phyloP scores from a whole-genome alignment of 2,329 filamentous ascomycete species.

The Ascochyta lentis region DNA sequence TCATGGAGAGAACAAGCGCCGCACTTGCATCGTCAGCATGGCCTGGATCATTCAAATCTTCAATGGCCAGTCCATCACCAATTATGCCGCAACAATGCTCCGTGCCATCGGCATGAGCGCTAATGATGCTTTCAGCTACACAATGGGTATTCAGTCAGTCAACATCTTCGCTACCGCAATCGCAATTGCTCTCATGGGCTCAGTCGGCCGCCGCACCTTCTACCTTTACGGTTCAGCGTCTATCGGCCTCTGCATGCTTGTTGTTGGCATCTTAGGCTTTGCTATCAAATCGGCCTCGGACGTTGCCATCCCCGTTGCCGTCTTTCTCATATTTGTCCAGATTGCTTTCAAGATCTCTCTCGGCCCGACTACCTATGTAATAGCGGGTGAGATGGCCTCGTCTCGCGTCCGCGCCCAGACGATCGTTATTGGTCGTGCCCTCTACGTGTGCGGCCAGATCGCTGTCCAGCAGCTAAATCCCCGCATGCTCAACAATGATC shows the following conservation, averaged over 20 bases:
- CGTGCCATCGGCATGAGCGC: slow-evolving; percentile 34
- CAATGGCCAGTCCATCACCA: slow-evolving; percentile 24
- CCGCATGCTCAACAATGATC: slow-evolving; percentile 33
- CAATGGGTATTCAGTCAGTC: slow-evolving; percentile 60
- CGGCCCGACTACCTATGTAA: slow-evolving; percentile 84
- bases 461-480: slow-evolving; percentile 79
- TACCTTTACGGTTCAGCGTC: slow-evolving; percentile 70
- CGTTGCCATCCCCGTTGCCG: slow-evolving; percentile 47
- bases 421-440: slow-evolving; percentile 76
- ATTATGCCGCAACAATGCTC: slow-evolving; percentile 50
- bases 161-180: slow-evolving; percentile 76
- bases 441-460: slow-evolving; percentile 66
- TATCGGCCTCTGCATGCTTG: slow-evolving; percentile 67
- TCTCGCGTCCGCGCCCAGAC: slow-evolving; percentile 85
- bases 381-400: slow-evolving; percentile 82
- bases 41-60: slow-evolving; percentile 51
- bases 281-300: slow-evolving; percentile 12
- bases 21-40: slow-evolving; percentile 71
- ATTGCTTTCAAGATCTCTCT: slow-evolving; percentile 61
- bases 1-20: slow-evolving; percentile 73
- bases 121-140: slow-evolving; percentile 54
- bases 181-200: slow-evolving; percentile 78
- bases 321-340: slow-evolving; percentile 26
- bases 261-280: slow-evolving; percentile 25
- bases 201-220: slow-evolving; percentile 74